Evolutionary conservation across 129 eudicot species (phyloP).

Genomic region (Helianthus annuus): DNA sequence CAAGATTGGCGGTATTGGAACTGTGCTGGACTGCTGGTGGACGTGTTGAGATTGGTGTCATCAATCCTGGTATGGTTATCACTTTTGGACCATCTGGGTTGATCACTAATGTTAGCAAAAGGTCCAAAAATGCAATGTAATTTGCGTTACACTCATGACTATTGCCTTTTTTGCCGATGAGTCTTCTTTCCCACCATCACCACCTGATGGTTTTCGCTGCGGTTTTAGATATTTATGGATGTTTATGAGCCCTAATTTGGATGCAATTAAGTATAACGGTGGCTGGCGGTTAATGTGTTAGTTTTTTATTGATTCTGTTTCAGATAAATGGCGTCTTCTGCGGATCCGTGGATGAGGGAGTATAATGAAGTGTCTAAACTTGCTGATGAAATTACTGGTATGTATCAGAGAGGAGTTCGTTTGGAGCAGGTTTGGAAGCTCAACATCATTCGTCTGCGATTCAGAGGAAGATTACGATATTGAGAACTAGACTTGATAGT

Average conservation of each 20-base stretch:
- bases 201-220: neutral
- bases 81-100: slow-evolving; percentile 13
- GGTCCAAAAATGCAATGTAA: too few species aligned
- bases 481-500: too few species aligned
- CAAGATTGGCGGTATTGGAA: slow-evolving; percentile 61
- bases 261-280: neutral
- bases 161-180: too few species aligned
- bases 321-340: too few species aligned
- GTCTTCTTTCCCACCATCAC: too few species aligned
- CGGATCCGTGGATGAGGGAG: too few species aligned
- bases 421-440: slow-evolving; percentile 69
- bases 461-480: neutral
- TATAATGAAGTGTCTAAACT: too few species aligned
- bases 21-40: slow-evolving; percentile 37
- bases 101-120: neutral
- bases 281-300: neutral
- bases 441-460: slow-evolving; percentile 74
- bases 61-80: slow-evolving; percentile 55
- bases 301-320: too few species aligned
- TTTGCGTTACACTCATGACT: too few species aligned
- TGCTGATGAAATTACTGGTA: too few species aligned
- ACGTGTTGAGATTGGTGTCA: slow-evolving; percentile 47
- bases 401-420: slow-evolving; percentile 62
- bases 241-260: neutral
- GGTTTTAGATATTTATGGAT: neutral